phyloP scores from a whole-genome alignment of 2,329 filamentous ascomycete species.

The Chaetoscypha palmicola region DNA sequence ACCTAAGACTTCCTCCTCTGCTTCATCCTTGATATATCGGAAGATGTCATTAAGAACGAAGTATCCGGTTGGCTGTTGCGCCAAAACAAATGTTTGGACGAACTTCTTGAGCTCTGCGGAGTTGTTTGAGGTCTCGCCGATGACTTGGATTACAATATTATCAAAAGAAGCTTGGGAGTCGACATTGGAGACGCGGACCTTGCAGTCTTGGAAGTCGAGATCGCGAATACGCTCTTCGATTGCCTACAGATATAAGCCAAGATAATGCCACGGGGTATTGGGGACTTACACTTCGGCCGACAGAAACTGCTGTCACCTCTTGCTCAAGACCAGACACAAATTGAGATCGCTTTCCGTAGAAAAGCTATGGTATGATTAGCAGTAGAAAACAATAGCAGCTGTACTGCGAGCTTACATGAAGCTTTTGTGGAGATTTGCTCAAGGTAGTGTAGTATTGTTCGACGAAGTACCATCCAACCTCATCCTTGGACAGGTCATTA shows the following conservation, averaged over 20 bases:
- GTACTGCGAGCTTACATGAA: slow-evolving; percentile 60
- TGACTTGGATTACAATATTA: slow-evolving; percentile 96
- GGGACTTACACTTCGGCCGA: slow-evolving; percentile 73
- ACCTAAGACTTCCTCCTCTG: slow-evolving; percentile 62
- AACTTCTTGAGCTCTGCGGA: slow-evolving; percentile 88
- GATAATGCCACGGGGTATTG: not conserved
- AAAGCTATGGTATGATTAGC: slow-evolving; percentile 50
- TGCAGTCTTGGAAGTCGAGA: slow-evolving; percentile 93
- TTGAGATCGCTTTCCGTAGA: slow-evolving; percentile 94
- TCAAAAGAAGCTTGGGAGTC: slow-evolving; percentile 89
- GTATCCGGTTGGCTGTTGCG: slow-evolving; percentile 92
- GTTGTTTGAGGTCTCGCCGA: slow-evolving; percentile 96
- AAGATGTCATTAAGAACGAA: slow-evolving; percentile 98
- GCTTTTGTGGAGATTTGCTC: slow-evolving; percentile 88
- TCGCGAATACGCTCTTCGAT: slow-evolving; percentile 93
- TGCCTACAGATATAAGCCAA: slow-evolving; percentile 45
- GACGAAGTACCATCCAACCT: slow-evolving; percentile 99
- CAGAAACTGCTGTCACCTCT: slow-evolving; percentile 76
- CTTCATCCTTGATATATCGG: slow-evolving; percentile 81
- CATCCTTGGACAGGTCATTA: slow-evolving; percentile 66
- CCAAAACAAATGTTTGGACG: slow-evolving; percentile 94
- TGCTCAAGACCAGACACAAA: slow-evolving; percentile 90
- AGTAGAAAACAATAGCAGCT: not conserved
- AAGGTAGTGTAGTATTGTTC: slow-evolving; percentile 98
- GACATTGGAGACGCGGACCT: slow-evolving; percentile 96